A percentile compares a stretch with the other conserved stretches of the same genome.
Evolutionary conservation across 2,329 filamentous ascomycete species (phyloP).

Genomic region (Lachnellula arida): DNA sequence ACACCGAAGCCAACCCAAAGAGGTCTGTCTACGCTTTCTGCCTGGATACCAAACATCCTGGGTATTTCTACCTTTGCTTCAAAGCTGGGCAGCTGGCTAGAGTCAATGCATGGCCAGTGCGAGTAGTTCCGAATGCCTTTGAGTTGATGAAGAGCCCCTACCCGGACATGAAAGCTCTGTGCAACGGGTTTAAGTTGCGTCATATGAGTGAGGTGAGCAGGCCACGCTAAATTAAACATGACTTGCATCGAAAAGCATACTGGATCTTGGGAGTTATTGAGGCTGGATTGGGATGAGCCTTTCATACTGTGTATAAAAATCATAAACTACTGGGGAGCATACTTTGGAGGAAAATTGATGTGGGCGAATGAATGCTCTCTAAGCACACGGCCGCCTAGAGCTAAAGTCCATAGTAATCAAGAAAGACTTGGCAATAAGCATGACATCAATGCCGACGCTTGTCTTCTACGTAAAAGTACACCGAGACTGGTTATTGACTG

Average conservation of each 20-base stretch:
- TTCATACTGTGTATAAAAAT: slow-evolving; percentile 11
- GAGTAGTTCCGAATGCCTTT: slow-evolving; percentile 88
- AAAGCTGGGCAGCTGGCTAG: slow-evolving; percentile 76
- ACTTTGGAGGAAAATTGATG: neutral
- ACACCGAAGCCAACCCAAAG: slow-evolving; percentile 92
- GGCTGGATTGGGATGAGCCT: neutral
- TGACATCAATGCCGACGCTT: neutral
- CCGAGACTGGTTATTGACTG: neutral
- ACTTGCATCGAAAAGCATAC: neutral
- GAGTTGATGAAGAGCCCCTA: slow-evolving; percentile 86
- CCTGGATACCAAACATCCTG: slow-evolving; percentile 84
- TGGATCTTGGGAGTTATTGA: slow-evolving; percentile 6
- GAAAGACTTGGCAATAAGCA: neutral
- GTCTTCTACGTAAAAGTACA: neutral
- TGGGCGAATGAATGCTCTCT: neutral
- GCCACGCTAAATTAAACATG: slow-evolving; percentile 10
- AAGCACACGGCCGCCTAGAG: neutral
- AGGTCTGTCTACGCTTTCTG: slow-evolving; percentile 95
- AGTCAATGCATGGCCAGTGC: slow-evolving; percentile 77
- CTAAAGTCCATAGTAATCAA: slow-evolving; percentile 1
- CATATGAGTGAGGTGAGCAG: slow-evolving; percentile 25
- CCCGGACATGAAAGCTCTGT: slow-evolving; percentile 89
- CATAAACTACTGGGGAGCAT: neutral
- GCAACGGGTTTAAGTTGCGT: slow-evolving; percentile 84
- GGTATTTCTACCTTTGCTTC: slow-evolving; percentile 95